Evolutionary conservation across 2,329 filamentous ascomycete species (phyloP).

Genomic region (Dichotomopilus funicola): DNA sequence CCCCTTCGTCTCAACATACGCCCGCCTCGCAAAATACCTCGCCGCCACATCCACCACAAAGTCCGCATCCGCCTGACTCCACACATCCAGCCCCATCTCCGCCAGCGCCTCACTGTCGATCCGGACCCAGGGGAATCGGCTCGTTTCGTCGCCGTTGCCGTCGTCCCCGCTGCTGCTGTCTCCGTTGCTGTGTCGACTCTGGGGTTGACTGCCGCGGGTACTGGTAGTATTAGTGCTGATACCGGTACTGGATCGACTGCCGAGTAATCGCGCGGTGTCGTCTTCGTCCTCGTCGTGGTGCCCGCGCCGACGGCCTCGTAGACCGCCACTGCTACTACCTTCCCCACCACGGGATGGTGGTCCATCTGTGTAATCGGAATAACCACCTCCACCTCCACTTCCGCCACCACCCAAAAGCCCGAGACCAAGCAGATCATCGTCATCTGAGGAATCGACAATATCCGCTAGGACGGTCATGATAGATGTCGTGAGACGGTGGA

Average conservation of each 20-base stretch:
- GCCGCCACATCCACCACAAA: conserved; percentile 59
- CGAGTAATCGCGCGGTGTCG: no score
- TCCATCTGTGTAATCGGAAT: no score
- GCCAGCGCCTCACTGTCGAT: conserved; percentile 60
- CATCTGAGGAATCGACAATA: conserved; percentile 47
- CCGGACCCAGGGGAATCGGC: conserved; percentile 39
- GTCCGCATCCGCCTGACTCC: conserved; percentile 63
- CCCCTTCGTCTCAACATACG: conserved; percentile 59
- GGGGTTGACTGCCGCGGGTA: no score
- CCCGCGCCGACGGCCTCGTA: no score
- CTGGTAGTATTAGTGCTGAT: no score
- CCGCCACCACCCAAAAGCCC: background rate
- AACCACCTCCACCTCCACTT: no score
- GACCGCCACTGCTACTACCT: no score
- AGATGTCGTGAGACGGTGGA: conserved; percentile 66
- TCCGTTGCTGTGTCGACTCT: background rate
- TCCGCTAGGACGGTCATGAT: conserved; percentile 57
- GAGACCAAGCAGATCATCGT: conserved; percentile 32
- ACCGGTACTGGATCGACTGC: no score
- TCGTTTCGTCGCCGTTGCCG: conserved; percentile 21
- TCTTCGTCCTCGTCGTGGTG: no score
- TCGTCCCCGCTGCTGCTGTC: background rate
- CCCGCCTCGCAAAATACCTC: conserved; percentile 60
- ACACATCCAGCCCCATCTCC: conserved; percentile 70
- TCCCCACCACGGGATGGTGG: no score